Conservation (phyloP, 2,329 filamentous ascomycete genomes). For the Tolypocladium ophioglossoides region DNA sequence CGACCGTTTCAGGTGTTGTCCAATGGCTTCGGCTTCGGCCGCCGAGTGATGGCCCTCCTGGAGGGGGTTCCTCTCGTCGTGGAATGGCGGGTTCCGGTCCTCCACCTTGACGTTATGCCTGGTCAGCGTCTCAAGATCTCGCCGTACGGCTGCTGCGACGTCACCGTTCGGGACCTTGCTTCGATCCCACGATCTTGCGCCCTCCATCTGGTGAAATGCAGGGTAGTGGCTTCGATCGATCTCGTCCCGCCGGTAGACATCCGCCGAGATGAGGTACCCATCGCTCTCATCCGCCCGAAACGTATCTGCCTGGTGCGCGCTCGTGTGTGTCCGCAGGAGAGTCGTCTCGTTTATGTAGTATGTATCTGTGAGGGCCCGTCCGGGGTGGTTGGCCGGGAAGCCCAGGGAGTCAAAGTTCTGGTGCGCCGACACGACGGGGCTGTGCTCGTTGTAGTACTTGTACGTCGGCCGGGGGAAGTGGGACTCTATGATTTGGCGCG, state of each 20-base stretch:
- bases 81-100: constrained; percentile 69
- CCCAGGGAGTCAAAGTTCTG: constrained; percentile 98
- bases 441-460: constrained; percentile 66
- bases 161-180: constrained; percentile 44
- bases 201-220: constrained; percentile 98
- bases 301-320: constrained; percentile 79
- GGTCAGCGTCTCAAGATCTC: constrained; percentile 62
- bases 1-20: constrained; percentile 75
- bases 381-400: constrained; percentile 79
- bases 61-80: constrained; percentile 72
- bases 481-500: constrained; percentile 83
- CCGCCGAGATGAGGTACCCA: constrained; percentile 84
- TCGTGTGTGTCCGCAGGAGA: constrained; percentile 86
- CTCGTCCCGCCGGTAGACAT: constrained; percentile 92
- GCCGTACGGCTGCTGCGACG: constrained; percentile 54
- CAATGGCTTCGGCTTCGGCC: constrained; percentile 74
- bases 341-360: constrained; percentile 87
- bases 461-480: constrained; percentile 67
- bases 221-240: constrained; percentile 94
- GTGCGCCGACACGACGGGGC: constrained; percentile 70
- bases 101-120: constrained; percentile 67
- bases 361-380: constrained; percentile 78
- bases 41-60: constrained; percentile 60
- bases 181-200: constrained; percentile 80
- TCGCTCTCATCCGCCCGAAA: constrained; percentile 62